These are phyloP conservation scores for Mycena alexandri DNA, from an alignment of 768 basidiomycete genomes.

Conservation along the genomic window DNA sequence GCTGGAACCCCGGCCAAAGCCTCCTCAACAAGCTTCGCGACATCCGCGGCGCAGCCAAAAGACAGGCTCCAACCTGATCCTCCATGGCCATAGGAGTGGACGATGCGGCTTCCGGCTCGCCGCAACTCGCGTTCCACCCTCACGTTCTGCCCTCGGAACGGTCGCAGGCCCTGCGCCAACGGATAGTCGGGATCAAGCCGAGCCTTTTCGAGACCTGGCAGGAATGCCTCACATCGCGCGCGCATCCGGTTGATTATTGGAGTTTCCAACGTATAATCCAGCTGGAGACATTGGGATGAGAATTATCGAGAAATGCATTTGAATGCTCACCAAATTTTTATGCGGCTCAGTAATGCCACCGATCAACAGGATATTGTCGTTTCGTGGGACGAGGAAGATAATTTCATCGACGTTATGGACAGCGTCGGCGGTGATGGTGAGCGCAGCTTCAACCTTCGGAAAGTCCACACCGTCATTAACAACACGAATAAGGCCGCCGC, in stretches of 20 bases:
- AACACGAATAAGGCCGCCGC: conserved; percentile 52
- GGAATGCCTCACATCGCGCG: conserved; percentile 45
- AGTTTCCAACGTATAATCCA: conserved; percentile 44
- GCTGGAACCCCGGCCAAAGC: background rate
- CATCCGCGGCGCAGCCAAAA: conserved; percentile 43
- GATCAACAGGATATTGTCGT: conserved; percentile 51
- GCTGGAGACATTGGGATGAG: conserved; percentile 1
- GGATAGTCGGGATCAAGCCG: conserved; percentile 42
- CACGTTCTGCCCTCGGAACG: conserved; percentile 44
- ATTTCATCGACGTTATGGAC: conserved; percentile 43
- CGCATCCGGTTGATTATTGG: conserved; percentile 48
- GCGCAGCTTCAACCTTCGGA: conserved; percentile 49
- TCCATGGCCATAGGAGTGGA: conserved; percentile 47
- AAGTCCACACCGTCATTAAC: conserved; percentile 52
- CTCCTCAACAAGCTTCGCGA: conserved; percentile 33
- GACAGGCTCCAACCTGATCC: conserved; percentile 44
- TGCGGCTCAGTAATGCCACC: conserved; percentile 47
- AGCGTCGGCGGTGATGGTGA: conserved; percentile 49
- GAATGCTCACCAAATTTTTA: conserved; percentile 15
- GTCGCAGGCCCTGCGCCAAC: conserved; percentile 47
- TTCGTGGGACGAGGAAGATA: conserved; percentile 53
- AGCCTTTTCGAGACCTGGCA: conserved; percentile 44
- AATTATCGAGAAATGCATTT: too few relatives aligned
- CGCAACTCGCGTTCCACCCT: conserved; percentile 46
- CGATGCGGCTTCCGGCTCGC: conserved; percentile 38